Conservation (phyloP, 257 asterid species). For the Solanum chiquidenum region DNA sequence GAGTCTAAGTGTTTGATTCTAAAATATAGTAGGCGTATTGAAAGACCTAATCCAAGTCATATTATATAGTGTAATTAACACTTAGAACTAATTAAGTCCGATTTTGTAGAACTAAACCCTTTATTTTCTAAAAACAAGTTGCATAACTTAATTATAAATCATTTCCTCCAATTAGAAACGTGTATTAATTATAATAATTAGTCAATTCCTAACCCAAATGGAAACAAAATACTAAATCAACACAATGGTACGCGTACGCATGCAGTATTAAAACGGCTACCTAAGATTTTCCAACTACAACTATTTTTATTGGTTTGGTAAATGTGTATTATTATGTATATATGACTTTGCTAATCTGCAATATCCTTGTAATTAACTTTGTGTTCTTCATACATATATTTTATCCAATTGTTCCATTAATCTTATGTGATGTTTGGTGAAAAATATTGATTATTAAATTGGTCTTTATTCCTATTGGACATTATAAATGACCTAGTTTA, state of each 20-base stretch:
- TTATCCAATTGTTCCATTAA: not conserved
- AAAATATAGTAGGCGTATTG: fast-evolving
- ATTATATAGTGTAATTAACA: not conserved
- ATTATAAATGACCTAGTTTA: not conserved
- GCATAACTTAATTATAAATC: not conserved
- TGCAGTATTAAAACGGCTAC: not conserved
- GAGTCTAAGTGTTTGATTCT: not conserved
- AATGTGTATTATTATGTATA: not conserved
- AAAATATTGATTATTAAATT: not conserved
- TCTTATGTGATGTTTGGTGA: not conserved
- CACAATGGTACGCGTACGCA: not conserved
- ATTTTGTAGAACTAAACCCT: not conserved
- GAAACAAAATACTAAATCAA: not conserved
- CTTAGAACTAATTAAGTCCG: not conserved
- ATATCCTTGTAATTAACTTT: not conserved
- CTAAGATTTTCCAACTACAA: not conserved
- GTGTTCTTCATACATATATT: not conserved
- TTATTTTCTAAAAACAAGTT: not conserved
- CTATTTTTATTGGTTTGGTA: not conserved
- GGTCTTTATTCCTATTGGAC: not conserved
- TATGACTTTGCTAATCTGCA: not conserved
- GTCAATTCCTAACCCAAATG: not conserved
- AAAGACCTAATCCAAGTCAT: not conserved
- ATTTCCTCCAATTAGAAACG: not conserved
- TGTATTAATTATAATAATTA: not conserved